phyloP scores from a whole-genome alignment of 257 asterid genomes.

The Gentiana macrophylla region DNA sequence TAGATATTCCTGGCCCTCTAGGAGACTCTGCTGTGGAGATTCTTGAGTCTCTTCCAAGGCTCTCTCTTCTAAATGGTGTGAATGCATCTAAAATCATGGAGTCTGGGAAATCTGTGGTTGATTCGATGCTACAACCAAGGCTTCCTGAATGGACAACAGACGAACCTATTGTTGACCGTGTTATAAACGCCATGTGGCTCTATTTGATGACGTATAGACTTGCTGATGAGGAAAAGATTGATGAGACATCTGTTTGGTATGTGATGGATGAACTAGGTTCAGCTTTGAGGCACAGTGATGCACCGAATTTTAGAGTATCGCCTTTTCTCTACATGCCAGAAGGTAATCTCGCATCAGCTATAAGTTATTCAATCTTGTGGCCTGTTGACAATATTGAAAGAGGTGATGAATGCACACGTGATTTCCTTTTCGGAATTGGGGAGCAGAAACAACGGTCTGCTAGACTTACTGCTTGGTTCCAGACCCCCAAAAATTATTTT shows the following conservation, averaged over 20 bases:
- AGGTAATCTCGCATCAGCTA: constrained; percentile 80
- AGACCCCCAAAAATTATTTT: constrained; percentile 77
- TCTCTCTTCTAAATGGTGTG: constrained; percentile 59
- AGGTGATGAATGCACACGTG: constrained; percentile 87
- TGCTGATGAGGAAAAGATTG: constrained; percentile 89
- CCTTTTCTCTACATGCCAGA: constrained; percentile 98
- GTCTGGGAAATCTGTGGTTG: constrained; percentile 51
- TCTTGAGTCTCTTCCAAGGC: constrained; percentile 60
- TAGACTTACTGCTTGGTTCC: constrained; percentile 98
- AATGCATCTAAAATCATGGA: constrained; percentile 52
- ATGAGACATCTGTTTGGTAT: constrained; percentile 94
- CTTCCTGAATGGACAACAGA: constrained; percentile 64
- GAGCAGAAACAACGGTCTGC: constrained; percentile 93
- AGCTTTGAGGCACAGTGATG: constrained; percentile 89
- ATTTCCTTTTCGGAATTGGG: constrained; percentile 77
- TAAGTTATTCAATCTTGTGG: constrained; percentile 92
- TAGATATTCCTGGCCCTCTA: constrained; percentile 94
- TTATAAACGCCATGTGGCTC: constrained; percentile 79
- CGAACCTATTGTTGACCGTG: constrained; percentile 72
- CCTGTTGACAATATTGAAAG: constrained; percentile 44
- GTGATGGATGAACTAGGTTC: constrained; percentile 99
- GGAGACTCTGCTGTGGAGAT: constrained; percentile 78
- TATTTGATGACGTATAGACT: constrained; percentile 86
- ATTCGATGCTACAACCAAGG: constrained; percentile 66
- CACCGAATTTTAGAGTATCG: constrained; percentile 76